phyloP scores from a whole-genome alignment of 805 yeast species.

The Cyberlindnera xylosilytica region DNA sequence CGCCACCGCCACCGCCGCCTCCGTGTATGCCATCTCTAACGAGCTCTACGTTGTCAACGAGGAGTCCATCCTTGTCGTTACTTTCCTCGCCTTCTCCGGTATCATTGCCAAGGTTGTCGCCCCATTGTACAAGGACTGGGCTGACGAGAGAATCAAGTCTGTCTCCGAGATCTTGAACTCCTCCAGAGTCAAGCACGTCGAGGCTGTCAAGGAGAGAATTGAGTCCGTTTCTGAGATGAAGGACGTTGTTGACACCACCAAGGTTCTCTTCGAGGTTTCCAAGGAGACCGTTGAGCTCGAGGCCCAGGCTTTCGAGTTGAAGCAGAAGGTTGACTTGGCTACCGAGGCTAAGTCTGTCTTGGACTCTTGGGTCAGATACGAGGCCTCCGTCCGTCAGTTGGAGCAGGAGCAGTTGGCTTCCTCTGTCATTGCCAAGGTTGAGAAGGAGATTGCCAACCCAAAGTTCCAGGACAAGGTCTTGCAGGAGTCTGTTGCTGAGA shows the following conservation, averaged over 20 bases:
- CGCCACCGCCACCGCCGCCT: conserved; percentile 93
- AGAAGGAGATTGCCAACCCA: conserved; percentile 77
- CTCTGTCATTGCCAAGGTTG: conserved; percentile 83
- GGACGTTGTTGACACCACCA: conserved; percentile 89
- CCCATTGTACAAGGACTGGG: conserved; percentile 93
- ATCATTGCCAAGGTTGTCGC: conserved; percentile 84
- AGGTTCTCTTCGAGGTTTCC: conserved; percentile 87
- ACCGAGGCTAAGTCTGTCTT: conserved; percentile 90
- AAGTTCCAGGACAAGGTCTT: conserved; percentile 92
- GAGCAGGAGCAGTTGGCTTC: conserved; percentile 92
- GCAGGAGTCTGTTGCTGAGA: conserved; percentile 86
- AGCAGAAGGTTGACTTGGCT: conserved; percentile 86
- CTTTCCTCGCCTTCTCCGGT: conserved; percentile 74
- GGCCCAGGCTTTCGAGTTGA: conserved; percentile 89
- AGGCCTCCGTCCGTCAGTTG: conserved; percentile 90
- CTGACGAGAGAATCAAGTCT: conserved; percentile 78
- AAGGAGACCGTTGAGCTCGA: conserved; percentile 96
- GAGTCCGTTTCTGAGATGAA: conserved; percentile 82
- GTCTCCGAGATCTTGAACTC: conserved; percentile 79
- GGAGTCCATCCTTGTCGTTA: conserved; percentile 80
- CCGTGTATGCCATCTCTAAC: conserved; percentile 90
- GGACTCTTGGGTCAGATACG: conserved; percentile 99
- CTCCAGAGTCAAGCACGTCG: conserved; percentile 86
- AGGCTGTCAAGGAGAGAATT: conserved; percentile 91
- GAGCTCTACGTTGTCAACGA: conserved; percentile 92